These are phyloP conservation scores for Meripilus lineatus DNA, from an alignment of 1,284 basidiomycete species.

Conservation along the genomic window DNA sequence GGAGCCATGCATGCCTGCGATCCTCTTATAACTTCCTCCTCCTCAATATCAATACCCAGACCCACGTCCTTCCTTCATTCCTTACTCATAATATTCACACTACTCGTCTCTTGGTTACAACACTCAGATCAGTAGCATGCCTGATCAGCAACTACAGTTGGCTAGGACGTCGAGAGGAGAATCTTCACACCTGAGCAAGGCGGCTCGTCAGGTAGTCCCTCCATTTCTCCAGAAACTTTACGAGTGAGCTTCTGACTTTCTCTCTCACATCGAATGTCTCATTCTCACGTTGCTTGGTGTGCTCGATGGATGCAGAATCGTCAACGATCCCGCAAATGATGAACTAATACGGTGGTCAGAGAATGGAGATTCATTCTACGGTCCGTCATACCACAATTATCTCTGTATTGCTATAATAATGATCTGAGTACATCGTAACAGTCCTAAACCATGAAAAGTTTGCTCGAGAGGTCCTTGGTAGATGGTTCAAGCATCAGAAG, in stretches of 20 bases:
- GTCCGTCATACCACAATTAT: slow-evolving; percentile 20
- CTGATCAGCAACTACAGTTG: slow-evolving; percentile 47
- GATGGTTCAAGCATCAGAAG: slow-evolving; percentile 96
- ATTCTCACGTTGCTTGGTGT: slow-evolving; percentile 1
- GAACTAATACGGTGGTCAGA: slow-evolving; percentile 89
- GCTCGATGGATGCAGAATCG: slow-evolving; percentile 62
- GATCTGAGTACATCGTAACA: slow-evolving; percentile 26
- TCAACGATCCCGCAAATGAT: slow-evolving; percentile 80
- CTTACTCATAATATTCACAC: no score
- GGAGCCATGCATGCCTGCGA: no score
- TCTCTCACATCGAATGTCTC: slow-evolving; percentile 7
- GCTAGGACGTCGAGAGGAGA: slow-evolving; percentile 40
- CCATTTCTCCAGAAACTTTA: slow-evolving; percentile 93
- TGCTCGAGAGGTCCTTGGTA: slow-evolving; percentile 84
- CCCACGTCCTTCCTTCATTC: no score
- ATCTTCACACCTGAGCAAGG: slow-evolving; percentile 43
- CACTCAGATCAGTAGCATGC: slow-evolving; percentile 17
- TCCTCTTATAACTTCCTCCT: no score
- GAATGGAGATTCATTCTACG: slow-evolving; percentile 66
- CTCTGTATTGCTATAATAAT: slow-evolving; percentile 3
- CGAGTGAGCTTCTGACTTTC: slow-evolving; percentile 46
- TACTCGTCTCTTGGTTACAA: not conserved
- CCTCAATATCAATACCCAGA: no score
- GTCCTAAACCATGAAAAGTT: slow-evolving; percentile 94
- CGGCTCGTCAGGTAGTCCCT: slow-evolving; percentile 60